A percentile compares a stretch with the other conserved stretches of the same genome.
Conservation (phyloP, 2,329 filamentous ascomycete species). For the Aspergillus sp. region DNA sequence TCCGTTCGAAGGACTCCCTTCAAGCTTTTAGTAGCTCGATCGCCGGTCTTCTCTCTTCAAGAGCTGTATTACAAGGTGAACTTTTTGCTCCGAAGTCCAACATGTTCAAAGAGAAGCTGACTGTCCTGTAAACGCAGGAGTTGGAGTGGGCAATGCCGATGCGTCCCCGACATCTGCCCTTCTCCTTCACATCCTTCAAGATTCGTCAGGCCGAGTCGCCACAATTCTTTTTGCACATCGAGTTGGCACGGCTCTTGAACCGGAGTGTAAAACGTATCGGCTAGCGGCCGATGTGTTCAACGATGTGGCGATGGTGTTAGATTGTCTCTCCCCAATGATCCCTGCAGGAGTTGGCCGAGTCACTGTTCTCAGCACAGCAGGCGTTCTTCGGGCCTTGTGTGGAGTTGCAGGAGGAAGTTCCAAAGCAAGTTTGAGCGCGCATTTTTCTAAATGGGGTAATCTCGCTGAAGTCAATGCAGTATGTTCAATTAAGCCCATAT, state of each 20-base stretch:
- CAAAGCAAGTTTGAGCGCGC: slow-evolving; percentile 86
- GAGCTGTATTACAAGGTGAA: slow-evolving; percentile 74
- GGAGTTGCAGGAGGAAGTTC: slow-evolving; percentile 87
- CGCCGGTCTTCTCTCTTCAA: slow-evolving; percentile 66
- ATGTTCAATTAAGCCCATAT: slow-evolving; percentile 27
- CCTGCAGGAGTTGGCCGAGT: slow-evolving; percentile 57
- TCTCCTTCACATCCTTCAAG: slow-evolving; percentile 78
- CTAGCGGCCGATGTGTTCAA: slow-evolving; percentile 87
- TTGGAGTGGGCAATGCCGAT: slow-evolving; percentile 80
- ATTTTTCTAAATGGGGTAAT: slow-evolving; percentile 86
- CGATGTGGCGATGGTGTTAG: slow-evolving; percentile 80
- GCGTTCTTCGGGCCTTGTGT: slow-evolving; percentile 68
- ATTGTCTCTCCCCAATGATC: slow-evolving; percentile 75
- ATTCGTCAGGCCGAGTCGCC: slow-evolving; percentile 75
- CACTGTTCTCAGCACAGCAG: slow-evolving; percentile 58
- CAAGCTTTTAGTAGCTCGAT: slow-evolving; percentile 45
- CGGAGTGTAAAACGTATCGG: slow-evolving; percentile 87
- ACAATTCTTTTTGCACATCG: slow-evolving; percentile 85
- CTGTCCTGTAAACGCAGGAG: slow-evolving; percentile 44
- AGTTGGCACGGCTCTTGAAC: slow-evolving; percentile 78
- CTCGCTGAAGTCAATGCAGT: slow-evolving; percentile 87
- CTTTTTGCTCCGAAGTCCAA: neutral
- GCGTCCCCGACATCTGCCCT: slow-evolving; percentile 79
- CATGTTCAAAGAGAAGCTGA: neutral
- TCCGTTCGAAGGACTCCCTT: slow-evolving; percentile 37